Evolutionary conservation across 192 early-diverging fungal species (phyloP), one percentile per base, ranked within the genome.

Genomic region (Coemansia sp.): DNA sequence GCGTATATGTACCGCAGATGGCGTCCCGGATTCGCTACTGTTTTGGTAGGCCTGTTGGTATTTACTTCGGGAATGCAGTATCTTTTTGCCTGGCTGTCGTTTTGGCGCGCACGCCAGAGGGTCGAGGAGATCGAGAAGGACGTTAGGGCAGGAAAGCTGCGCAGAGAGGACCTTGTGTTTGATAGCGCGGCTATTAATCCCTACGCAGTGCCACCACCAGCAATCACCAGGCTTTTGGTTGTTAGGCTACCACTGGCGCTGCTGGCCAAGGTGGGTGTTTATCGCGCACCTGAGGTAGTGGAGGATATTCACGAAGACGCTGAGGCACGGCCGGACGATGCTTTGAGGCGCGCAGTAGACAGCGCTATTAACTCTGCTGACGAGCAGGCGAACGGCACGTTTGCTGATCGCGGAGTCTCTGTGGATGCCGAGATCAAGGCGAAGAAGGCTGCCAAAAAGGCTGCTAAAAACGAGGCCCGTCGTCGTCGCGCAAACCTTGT

Each of bases 1-100:
- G 88, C 85, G 0, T 91, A 89, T 47, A 67, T 84, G 12, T 91
- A 91, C 64, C 63, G 77, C 27, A 84, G 89, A 38, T 88, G 85
- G 72, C 74, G 88, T 30, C 89, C 89, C 0, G 88, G 87, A 23
- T 74, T 91, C n/a, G 69, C 67, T 4, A 62, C 70, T 2, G 89
- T 87, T 11, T 4, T 83, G 0, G 65, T 74, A 14, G 82, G 85
- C 5, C 71, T 91, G 23, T 25, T 74, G 22, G 13, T 84, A 40
- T 75, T 89, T 60, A 66, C 30, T 7, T 80, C 82, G 9, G 74
- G 66, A 10, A 71, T 91, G 67, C 89, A 91, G 65, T 87, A 87
- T 51, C 23, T 91, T 52, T 83, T 81, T 47, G 65, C 75, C 30
- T 72, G 76, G 57, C 66, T 89, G 38, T 80, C 81, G 52, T 86